Evolutionary conservation across 306 rosid genomes (phyloP).

Genomic region (Oemleria cerasiformis): DNA sequence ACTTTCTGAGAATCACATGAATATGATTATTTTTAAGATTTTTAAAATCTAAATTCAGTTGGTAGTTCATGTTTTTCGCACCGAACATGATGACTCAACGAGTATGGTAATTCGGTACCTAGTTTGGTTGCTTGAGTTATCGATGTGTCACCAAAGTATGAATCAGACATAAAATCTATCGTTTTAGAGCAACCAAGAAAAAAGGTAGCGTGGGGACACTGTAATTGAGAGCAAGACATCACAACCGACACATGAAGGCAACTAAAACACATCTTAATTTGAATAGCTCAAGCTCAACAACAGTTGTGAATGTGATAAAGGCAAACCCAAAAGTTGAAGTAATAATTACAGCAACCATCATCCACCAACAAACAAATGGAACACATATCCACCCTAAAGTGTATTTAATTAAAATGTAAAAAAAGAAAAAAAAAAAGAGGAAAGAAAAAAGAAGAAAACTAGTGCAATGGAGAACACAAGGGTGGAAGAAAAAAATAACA

Average conservation of each 20-base stretch:
- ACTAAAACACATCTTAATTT: conserved; percentile 29
- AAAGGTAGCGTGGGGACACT: conserved; percentile 28
- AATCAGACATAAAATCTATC: not conserved
- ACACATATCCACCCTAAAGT: conserved; percentile 28
- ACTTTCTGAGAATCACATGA: too few relatives aligned
- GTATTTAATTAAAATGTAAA: not conserved
- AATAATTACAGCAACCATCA: conserved; percentile 33
- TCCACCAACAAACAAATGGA: conserved; percentile 21
- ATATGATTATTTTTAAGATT: too few relatives aligned
- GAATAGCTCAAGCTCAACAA: conserved; percentile 9
- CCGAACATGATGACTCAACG: too few relatives aligned
- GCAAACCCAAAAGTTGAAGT: conserved; percentile 18
- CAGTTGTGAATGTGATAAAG: conserved; percentile 6
- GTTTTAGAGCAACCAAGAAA: too few relatives aligned
- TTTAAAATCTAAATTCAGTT: too few relatives aligned
- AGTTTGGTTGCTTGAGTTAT: not conserved
- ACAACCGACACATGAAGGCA: conserved; percentile 31
- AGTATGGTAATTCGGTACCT: too few relatives aligned
- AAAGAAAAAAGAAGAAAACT: not conserved
- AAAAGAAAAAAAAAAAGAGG: not conserved
- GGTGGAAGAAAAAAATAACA: conserved; percentile 4
- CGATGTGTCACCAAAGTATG: conserved; percentile 21
- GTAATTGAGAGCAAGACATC: conserved; percentile 25
- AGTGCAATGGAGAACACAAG: conserved; percentile 9
- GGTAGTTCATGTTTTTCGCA: too few relatives aligned